A percentile compares a stretch with the other conserved stretches of the same genome.
Conservation (phyloP, 2,329 filamentous ascomycete species). For the Fusarium graminum region DNA sequence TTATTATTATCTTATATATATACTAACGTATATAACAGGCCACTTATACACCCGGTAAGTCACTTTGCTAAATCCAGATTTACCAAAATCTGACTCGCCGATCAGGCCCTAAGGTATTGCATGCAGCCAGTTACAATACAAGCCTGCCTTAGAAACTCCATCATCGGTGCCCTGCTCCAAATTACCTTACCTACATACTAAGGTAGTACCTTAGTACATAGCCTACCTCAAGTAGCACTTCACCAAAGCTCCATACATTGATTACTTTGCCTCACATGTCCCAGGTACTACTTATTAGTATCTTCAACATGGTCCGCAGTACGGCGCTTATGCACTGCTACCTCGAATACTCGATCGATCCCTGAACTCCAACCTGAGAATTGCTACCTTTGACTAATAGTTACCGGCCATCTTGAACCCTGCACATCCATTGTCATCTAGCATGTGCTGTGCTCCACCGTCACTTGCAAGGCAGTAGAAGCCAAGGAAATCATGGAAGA, state of each 20-base stretch:
- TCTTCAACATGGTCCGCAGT: neutral
- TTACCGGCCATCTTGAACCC: conserved; percentile 1
- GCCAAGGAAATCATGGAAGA: conserved; percentile 15
- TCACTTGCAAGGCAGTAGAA: conserved; percentile 1
- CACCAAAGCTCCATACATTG: neutral
- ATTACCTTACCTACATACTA: neutral
- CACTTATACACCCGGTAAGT: no score
- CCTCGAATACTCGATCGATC: conserved; percentile 12
- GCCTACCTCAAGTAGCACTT: neutral
- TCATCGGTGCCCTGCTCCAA: neutral
- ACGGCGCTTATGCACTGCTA: neutral
- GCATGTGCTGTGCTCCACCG: conserved; percentile 12
- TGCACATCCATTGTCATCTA: conserved; percentile 6
- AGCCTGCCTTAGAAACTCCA: neutral
- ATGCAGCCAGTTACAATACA: conserved; percentile 2
- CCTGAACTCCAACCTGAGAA: conserved; percentile 13
- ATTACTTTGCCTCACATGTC: neutral
- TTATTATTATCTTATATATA: no score
- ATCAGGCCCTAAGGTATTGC: no score
- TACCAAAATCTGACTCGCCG: conserved; percentile 5
- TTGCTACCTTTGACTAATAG: conserved; percentile 12
- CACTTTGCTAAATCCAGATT: no score
- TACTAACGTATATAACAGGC: no score
- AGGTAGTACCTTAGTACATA: no score
- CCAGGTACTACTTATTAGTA: no score